Conservation (phyloP, 2,329 filamentous ascomycete genomes). For the Clonostachys chloroleuca region DNA sequence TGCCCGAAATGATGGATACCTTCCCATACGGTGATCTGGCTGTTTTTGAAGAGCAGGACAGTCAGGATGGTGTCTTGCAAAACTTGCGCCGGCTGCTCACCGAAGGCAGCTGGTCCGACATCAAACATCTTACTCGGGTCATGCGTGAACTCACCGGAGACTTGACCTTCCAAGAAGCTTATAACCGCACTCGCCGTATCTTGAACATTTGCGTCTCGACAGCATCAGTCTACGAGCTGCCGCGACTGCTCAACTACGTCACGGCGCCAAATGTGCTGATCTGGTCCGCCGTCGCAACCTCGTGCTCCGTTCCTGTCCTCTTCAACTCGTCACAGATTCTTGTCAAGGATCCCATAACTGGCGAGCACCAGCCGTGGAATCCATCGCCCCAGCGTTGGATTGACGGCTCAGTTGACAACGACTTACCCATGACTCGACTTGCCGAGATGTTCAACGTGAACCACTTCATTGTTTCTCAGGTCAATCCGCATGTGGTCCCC, state of each 20-base stretch:
- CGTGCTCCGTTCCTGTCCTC: constrained; percentile 85
- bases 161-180: constrained; percentile 92
- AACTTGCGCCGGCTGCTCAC: constrained; percentile 72
- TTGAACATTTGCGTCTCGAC: constrained; percentile 93
- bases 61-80: constrained; percentile 58
- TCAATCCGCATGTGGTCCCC: constrained; percentile 89
- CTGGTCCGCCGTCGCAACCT: constrained; percentile 94
- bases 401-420: constrained; percentile 91
- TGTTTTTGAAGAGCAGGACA: constrained; percentile 66
- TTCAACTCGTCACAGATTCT: constrained; percentile 77
- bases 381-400: constrained; percentile 83
- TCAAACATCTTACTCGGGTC: constrained; percentile 72
- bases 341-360: constrained; percentile 80
- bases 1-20: constrained; percentile 61
- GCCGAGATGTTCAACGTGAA: constrained; percentile 98
- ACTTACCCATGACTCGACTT: constrained; percentile 84
- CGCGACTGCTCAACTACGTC: constrained; percentile 83
- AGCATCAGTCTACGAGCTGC: constrained; percentile 81
- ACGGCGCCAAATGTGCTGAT: constrained; percentile 93
- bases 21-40: constrained; percentile 78
- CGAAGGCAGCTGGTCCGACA: constrained; percentile 82
- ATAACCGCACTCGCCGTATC: constrained; percentile 88
- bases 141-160: constrained; percentile 81
- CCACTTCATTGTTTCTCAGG: constrained; percentile 95
- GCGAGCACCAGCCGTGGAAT: constrained; percentile 77